Percentiles rank a stretch among this genome's conserved stretches.
These are phyloP conservation scores for Pseudocercospora pini-densiflorae DNA, from an alignment of 2,329 filamentous ascomycete species.

Conservation along the genomic window DNA sequence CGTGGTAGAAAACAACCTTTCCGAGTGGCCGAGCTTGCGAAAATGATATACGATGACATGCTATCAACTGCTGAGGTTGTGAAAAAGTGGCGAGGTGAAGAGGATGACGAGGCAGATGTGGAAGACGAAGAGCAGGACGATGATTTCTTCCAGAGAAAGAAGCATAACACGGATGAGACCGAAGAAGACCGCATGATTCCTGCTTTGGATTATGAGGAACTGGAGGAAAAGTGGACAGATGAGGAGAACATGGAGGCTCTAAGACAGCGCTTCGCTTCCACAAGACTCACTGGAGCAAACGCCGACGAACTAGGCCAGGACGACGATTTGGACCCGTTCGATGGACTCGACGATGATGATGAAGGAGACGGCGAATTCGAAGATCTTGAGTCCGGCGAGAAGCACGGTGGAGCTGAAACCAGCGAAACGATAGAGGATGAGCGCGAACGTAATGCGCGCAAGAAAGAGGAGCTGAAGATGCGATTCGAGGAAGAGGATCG, in stretches of 20 bases:
- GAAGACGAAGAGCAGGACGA: slow-evolving; percentile 67
- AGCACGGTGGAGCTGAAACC: slow-evolving; percentile 41
- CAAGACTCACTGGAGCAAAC: slow-evolving; percentile 60
- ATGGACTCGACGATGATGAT: slow-evolving; percentile 56
- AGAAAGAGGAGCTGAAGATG: slow-evolving; percentile 92
- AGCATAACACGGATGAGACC: slow-evolving; percentile 53
- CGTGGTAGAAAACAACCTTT: slow-evolving; percentile 74
- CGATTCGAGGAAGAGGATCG: slow-evolving; percentile 97
- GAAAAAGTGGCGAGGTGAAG: slow-evolving; percentile 76
- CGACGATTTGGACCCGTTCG: slow-evolving; percentile 52
- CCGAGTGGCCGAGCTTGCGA: slow-evolving; percentile 79
- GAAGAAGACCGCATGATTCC: slow-evolving; percentile 80
- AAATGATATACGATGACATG: slow-evolving; percentile 85
- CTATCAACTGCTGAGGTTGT: slow-evolving; percentile 77
- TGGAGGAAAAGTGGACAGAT: slow-evolving; percentile 85
- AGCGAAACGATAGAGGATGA: slow-evolving; percentile 58
- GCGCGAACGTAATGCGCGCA: slow-evolving; percentile 84
- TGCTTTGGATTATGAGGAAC: slow-evolving; percentile 74
- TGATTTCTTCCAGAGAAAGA: slow-evolving; percentile 65
- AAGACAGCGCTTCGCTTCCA: slow-evolving; percentile 74
- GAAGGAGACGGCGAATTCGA: slow-evolving; percentile 84
- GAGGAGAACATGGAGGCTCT: slow-evolving; percentile 77
- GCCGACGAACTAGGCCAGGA: slow-evolving; percentile 56
- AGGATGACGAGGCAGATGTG: slow-evolving; percentile 55
- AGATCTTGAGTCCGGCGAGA: slow-evolving; percentile 80